Evolutionary conservation across 2,329 filamentous ascomycete genomes (phyloP).

Genomic region (Sporothrix humicola): DNA sequence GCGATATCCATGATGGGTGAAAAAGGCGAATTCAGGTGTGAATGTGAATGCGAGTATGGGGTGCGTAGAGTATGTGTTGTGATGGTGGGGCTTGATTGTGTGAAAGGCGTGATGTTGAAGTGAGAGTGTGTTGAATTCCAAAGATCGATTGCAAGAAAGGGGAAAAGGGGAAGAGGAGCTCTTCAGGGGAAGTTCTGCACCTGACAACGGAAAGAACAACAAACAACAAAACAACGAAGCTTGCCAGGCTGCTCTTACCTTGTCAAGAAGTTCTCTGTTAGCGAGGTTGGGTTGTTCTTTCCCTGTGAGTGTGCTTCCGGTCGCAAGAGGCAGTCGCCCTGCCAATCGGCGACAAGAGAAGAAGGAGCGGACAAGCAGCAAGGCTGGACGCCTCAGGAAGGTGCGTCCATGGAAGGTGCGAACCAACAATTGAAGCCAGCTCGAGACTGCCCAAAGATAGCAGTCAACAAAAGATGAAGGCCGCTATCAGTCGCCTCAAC

Average conservation of each 20-base stretch:
- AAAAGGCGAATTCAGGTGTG: not conserved
- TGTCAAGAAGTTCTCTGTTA: not conserved
- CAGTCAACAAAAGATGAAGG: not conserved
- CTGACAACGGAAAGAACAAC: slow-evolving; percentile 10
- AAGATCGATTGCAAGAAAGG: not conserved
- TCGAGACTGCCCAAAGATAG: not conserved
- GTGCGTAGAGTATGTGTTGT: not conserved
- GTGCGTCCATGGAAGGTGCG: not conserved
- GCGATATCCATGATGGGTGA: not conserved
- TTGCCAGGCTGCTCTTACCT: not conserved
- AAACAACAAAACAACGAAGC: not conserved
- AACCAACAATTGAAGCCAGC: not conserved
- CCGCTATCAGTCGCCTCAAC: not conserved
- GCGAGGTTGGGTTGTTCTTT: not conserved
- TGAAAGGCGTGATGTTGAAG: too few relatives aligned
- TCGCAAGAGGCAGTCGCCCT: not conserved
- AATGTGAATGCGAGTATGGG: not conserved
- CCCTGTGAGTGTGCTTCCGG: not conserved
- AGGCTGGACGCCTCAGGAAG: not conserved
- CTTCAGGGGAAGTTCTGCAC: not conserved
- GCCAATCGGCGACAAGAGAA: not conserved
- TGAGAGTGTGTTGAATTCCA: too few relatives aligned
- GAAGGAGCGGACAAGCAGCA: not conserved
- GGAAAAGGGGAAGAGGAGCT: not conserved
- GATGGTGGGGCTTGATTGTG: not conserved